Evolutionary conservation across 2,329 filamentous ascomycete species (phyloP).

Genomic region (Colletotrichum sp.): DNA sequence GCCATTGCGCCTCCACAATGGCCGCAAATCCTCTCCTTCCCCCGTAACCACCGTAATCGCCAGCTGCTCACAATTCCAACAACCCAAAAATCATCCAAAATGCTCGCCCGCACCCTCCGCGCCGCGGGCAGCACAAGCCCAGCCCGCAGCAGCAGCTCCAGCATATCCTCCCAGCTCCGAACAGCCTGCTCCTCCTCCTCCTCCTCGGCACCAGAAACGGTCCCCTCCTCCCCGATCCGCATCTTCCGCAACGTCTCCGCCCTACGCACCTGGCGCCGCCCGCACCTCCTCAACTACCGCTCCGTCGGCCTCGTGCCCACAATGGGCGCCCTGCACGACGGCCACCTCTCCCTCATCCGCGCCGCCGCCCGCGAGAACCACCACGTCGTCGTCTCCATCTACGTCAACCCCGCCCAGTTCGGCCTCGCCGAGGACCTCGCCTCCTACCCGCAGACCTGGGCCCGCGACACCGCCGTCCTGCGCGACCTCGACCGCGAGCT

Average conservation of each 20-base stretch:
- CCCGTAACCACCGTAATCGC: background rate
- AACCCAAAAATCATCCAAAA: background rate
- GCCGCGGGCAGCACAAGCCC: conserved; percentile 15
- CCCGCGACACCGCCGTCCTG: conserved; percentile 72
- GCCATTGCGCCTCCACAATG: conserved; percentile 37
- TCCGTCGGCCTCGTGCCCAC: conserved; percentile 91
- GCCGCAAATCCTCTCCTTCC: conserved; percentile 22
- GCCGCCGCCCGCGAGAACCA: conserved; percentile 84
- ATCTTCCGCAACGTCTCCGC: conserved; percentile 78
- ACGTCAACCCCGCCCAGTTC: conserved; percentile 97
- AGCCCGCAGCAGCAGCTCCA: background rate
- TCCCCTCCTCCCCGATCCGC: conserved; percentile 65
- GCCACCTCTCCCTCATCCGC: conserved; percentile 86
- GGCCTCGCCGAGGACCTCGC: conserved; percentile 85
- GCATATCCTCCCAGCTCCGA: conserved; percentile 13
- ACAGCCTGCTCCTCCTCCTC: conserved; percentile 25
- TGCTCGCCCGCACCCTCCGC: conserved; percentile 21
- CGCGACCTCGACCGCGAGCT: conserved; percentile 74
- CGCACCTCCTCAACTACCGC: conserved; percentile 69
- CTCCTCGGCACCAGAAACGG: conserved; percentile 40
- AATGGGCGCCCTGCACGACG: conserved; percentile 96
- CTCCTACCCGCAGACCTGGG: conserved; percentile 91
- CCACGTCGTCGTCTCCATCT: conserved; percentile 88
- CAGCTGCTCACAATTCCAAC: background rate
- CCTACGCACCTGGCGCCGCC: conserved; percentile 72